A percentile compares a stretch with the other conserved stretches of the same genome.
These are phyloP conservation scores for Candida germanica DNA, from an alignment of 805 yeast species.

Conservation along the genomic window DNA sequence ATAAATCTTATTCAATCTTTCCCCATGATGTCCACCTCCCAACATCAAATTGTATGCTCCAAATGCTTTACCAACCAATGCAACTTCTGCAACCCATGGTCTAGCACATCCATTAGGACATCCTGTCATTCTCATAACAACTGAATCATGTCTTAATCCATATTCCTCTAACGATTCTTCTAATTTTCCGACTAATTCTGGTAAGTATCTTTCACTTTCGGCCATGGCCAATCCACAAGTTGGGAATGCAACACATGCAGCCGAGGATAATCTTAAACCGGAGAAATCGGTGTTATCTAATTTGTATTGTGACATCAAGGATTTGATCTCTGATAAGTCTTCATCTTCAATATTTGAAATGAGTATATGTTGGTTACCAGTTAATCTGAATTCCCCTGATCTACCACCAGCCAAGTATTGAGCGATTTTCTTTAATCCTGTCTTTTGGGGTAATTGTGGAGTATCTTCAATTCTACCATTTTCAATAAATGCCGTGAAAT, in stretches of 20 bases:
- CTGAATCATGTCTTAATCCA: conserved; percentile 90
- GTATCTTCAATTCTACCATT: conserved; percentile 96
- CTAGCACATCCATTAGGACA: conserved; percentile 99
- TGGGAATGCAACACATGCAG: conserved; percentile 97
- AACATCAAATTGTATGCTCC: conserved; percentile 91
- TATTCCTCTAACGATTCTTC: conserved; percentile 87
- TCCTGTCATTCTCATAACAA: conserved; percentile 98
- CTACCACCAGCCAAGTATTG: conserved; percentile 50
- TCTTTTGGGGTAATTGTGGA: conserved; percentile 82
- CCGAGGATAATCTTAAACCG: conserved; percentile 82
- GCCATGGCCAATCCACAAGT: conserved; percentile 99
- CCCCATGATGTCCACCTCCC: conserved; percentile 95
- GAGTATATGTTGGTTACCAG: conserved; percentile 93
- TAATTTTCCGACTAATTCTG: conserved; percentile 73
- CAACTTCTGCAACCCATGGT: conserved; percentile 97
- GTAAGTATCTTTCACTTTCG: conserved; percentile 90
- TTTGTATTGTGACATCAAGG: conserved; percentile 65
- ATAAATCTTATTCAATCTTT: conserved; percentile 86
- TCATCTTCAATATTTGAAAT: conserved; percentile 70
- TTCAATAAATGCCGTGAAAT: conserved; percentile 91
- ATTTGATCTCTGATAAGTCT: conserved; percentile 61
- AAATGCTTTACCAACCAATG: conserved; percentile 90
- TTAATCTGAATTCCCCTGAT: conserved; percentile 84
- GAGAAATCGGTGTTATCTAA: conserved; percentile 81
- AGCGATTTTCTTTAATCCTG: conserved; percentile 81